These are phyloP conservation scores for Candida loeiensis DNA, from an alignment of 805 yeast genomes.

Conservation along the genomic window DNA sequence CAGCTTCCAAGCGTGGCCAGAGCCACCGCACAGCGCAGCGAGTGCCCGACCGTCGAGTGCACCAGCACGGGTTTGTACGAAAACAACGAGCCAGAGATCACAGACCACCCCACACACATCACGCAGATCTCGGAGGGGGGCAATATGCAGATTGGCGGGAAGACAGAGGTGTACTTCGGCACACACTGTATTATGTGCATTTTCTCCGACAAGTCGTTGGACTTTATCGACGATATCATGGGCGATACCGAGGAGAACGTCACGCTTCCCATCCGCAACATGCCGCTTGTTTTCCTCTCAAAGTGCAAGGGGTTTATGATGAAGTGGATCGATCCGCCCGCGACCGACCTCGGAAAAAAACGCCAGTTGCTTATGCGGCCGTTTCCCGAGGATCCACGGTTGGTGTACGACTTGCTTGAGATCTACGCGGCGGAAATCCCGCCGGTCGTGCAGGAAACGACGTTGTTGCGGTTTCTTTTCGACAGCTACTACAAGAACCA, in stretches of 20 bases:
- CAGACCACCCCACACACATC: constrained; percentile 2
- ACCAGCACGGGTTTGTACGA: neutral
- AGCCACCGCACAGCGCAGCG: neutral
- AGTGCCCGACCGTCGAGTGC: neutral
- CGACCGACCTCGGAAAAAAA: constrained; percentile 18
- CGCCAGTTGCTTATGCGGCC: constrained; percentile 22
- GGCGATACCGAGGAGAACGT: constrained; percentile 19
- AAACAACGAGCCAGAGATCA: neutral
- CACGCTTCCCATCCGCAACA: constrained; percentile 24
- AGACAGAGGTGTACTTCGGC: constrained; percentile 26
- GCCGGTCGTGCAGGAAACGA: constrained; percentile 20
- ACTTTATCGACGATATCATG: constrained; percentile 28
- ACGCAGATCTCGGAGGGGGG: constrained; percentile 1
- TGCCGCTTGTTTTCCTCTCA: constrained; percentile 25
- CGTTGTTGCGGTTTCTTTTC: constrained; percentile 20
- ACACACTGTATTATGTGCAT: constrained; percentile 35
- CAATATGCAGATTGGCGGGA: neutral
- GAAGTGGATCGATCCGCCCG: constrained; percentile 32
- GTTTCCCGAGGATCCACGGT: constrained; percentile 17
- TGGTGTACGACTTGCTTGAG: constrained; percentile 27
- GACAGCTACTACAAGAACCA: constrained; percentile 20
- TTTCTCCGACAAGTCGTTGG: constrained; percentile 32
- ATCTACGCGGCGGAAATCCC: constrained; percentile 20
- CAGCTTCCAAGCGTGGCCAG: neutral
- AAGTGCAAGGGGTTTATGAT: constrained; percentile 16